Evolutionary conservation across 2,329 filamentous ascomycete species (phyloP), one percentile per base, ranked within the genome.

Genomic region (Fusarium sp.): DNA sequence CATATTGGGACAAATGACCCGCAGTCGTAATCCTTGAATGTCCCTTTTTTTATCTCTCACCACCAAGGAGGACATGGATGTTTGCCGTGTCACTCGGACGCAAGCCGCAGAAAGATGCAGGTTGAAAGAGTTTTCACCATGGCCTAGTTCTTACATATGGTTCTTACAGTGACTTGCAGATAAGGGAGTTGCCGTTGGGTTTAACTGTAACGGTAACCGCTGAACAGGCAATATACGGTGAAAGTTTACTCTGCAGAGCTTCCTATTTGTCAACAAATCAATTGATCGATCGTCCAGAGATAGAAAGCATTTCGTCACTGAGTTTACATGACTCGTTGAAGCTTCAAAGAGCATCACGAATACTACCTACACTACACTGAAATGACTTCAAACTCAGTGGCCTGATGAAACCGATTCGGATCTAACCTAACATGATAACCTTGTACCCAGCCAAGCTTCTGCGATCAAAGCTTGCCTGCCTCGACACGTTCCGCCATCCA

Each of bases 1-100:
- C 64, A 30, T 38, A 71, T 71, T 64, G 32, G 68, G 68, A 50
- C 41, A 54, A 6, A 56, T 59, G 68, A 60, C 68, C 68, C 68
- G 58, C 68, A 71, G 38, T 56, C 23, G 44, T 37, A 64, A 67
- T 55, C 68, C 68, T 64, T 67, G 45, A 53, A 60, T 67, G 26
- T 46, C 56, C 53, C 64, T 44, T 37, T 64, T 52, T 71, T 70
- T 55, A 55, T 67, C 58, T 71, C 64, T 56, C 53, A 46, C 33
- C 49, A 59, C 54, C 53, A 59, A 46, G 35, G 53, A 46, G 35
- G 53, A 63, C 57, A 62, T 49, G 56, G 56, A 50, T 68, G 17
- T n/a, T 53, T 48, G 17, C 52, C 27, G 38, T 27, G 38, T 62
- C 41, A 49, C 42, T 42, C 32, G 23, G 32, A 53, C 30, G 40